Percentiles rank a stretch among this genome's conserved stretches.
phyloP scores from a whole-genome alignment of 495 filamentous ascomycete genomes.

The Hypoxylon lienhwacheense region DNA sequence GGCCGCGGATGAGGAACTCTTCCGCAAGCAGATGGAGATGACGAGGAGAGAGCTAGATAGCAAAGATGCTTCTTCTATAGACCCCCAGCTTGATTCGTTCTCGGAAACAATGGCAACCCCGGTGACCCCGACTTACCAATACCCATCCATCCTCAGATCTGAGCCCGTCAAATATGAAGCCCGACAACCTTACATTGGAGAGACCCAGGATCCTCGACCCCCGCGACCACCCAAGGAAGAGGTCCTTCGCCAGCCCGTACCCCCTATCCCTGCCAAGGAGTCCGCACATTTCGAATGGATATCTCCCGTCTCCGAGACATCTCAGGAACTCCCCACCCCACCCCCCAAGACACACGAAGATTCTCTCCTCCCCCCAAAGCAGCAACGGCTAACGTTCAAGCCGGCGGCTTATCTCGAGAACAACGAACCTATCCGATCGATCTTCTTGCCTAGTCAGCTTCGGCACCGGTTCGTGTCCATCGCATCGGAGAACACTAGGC shows the following conservation, averaged over 20 bases:
- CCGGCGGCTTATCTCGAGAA: conserved; percentile 87
- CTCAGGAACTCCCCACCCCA: conserved; percentile 37
- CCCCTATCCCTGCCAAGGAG: conserved; percentile 36
- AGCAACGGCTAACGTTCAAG: conserved; percentile 65
- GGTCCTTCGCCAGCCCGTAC: conserved; percentile 11
- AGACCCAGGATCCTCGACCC: conserved; percentile 36
- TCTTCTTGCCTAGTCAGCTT: conserved; percentile 80
- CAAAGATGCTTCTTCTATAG: conserved; percentile 13
- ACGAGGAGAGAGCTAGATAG: conserved; percentile 48
- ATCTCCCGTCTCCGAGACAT: conserved; percentile 3
- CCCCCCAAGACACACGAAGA: conserved; percentile 43
- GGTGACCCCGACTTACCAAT: conserved; percentile 42
- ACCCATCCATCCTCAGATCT: conserved; percentile 54
- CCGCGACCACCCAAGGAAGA: conserved; percentile 51
- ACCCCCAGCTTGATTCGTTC: conserved; percentile 4
- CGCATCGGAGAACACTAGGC: conserved; percentile 72
- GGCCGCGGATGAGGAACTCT: conserved; percentile 48
- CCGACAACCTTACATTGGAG: conserved; percentile 10
- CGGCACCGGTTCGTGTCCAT: conserved; percentile 70
- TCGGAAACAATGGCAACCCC: background rate
- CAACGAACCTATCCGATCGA: conserved; percentile 77
- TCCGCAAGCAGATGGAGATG: conserved; percentile 53
- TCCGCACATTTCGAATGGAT: conserved; percentile 10
- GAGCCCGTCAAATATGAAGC: conserved; percentile 47
- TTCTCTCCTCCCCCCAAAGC: conserved; percentile 23